Percentiles rank a stretch among this genome's conserved stretches.
These are phyloP conservation scores for Zoysia matrella DNA, from an alignment of 202 grass and related monocot genomes.

Conservation along the genomic window DNA sequence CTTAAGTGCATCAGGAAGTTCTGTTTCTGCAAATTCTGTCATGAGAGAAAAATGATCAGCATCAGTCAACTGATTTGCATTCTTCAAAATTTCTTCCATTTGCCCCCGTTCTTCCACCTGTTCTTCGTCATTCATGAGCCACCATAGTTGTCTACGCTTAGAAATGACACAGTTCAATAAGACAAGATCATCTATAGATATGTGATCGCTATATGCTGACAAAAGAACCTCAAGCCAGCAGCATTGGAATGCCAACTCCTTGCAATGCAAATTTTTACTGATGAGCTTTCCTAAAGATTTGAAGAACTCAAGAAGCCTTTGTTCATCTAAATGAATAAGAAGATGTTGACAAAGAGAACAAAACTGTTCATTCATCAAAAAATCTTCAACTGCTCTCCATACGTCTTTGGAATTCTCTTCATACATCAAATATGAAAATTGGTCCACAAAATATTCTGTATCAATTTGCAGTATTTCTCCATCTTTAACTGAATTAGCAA, in stretches of 20 bases:
- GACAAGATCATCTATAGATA: slow-evolving; percentile 74
- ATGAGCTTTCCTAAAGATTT: slow-evolving; percentile 63
- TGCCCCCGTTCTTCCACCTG: slow-evolving; percentile 54
- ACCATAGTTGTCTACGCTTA: slow-evolving; percentile 76
- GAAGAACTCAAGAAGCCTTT: slow-evolving; percentile 71
- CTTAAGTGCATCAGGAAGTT: slow-evolving; percentile 67
- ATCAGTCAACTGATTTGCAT: slow-evolving; percentile 49
- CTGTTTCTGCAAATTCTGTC: slow-evolving; percentile 54
- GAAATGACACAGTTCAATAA: slow-evolving; percentile 77
- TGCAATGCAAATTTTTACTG: slow-evolving; percentile 53
- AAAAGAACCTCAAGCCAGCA: slow-evolving; percentile 93
- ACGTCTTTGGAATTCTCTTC: slow-evolving; percentile 65
- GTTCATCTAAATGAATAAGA: slow-evolving; percentile 73
- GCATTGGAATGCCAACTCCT: slow-evolving; percentile 60
- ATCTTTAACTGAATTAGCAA: slow-evolving; percentile 83
- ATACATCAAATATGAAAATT: slow-evolving; percentile 73
- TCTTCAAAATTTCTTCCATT: slow-evolving; percentile 60
- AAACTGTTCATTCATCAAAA: slow-evolving; percentile 74
- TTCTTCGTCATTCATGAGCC: slow-evolving; percentile 80
- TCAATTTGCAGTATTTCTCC: slow-evolving; percentile 87
- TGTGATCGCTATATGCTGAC: slow-evolving; percentile 33
- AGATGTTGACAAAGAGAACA: slow-evolving; percentile 75
- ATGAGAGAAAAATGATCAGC: slow-evolving; percentile 70
- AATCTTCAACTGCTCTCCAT: slow-evolving; percentile 76
- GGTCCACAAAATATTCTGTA: slow-evolving; percentile 75